Evolutionary conservation across 306 rosid species (phyloP).

Genomic region (Cucurbita moschata): DNA sequence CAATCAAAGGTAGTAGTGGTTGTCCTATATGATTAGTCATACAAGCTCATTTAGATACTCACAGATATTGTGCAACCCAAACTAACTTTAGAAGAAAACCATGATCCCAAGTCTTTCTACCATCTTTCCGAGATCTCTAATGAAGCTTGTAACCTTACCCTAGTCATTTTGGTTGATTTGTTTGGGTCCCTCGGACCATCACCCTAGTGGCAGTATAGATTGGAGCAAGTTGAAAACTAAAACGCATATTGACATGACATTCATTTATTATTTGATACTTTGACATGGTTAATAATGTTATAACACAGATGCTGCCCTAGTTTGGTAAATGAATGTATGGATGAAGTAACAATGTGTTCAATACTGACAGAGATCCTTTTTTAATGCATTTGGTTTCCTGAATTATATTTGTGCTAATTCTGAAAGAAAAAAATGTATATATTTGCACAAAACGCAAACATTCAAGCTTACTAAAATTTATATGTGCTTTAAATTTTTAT

Average conservation of each 20-base stretch:
- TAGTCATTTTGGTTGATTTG: background rate
- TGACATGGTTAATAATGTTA: background rate
- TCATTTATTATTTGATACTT: background rate
- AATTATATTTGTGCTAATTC: background rate
- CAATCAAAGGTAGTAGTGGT: background rate
- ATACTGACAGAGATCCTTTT: background rate
- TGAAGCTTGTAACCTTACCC: background rate
- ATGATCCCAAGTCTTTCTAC: background rate
- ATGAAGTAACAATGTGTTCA: background rate
- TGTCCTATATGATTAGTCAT: background rate
- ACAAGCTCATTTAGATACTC: background rate
- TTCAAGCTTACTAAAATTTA: background rate
- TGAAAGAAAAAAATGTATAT: background rate
- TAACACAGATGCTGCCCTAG: background rate
- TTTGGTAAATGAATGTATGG: background rate
- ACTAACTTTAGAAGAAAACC: background rate
- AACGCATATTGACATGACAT: background rate
- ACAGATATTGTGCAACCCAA: background rate
- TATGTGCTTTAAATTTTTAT: conserved; percentile 2
- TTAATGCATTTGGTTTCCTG: background rate
- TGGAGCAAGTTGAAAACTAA: background rate
- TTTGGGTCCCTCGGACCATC: background rate
- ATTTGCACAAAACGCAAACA: background rate
- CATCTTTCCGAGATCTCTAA: background rate
- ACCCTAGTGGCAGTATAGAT: background rate